Evolutionary conservation across 345 rosid species (phyloP).

Genomic region (Anastatica hierochuntica): DNA sequence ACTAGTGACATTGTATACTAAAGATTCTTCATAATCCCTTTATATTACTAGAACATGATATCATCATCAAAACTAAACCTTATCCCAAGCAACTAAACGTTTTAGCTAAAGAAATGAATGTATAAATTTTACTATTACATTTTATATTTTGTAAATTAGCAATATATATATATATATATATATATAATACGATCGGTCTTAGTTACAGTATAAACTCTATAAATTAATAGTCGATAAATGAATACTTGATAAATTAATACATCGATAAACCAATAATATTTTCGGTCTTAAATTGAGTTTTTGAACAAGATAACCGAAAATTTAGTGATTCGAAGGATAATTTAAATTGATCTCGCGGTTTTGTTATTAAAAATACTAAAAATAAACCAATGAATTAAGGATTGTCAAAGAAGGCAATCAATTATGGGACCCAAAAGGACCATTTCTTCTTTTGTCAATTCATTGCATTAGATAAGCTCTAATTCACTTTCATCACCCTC

Average conservation of each 20-base stretch:
- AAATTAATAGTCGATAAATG: too few relatives aligned
- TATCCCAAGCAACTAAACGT: neutral
- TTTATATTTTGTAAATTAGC: too few relatives aligned
- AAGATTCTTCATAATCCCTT: conserved; percentile 11
- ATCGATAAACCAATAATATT: too few relatives aligned
- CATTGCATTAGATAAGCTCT: conserved; percentile 21
- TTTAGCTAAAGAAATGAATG: neutral
- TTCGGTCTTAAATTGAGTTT: too few relatives aligned
- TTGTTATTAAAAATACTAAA: neutral
- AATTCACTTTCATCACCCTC: conserved; percentile 20
- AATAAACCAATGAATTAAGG: neutral
- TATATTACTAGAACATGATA: neutral
- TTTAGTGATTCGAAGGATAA: neutral
- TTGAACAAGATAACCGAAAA: too few relatives aligned
- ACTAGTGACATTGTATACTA: neutral
- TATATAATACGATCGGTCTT: too few relatives aligned
- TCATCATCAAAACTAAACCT: neutral
- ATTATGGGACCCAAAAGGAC: conserved; percentile 21
- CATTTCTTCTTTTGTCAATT: conserved; percentile 20
- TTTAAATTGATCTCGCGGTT: neutral
- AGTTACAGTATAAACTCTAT: too few relatives aligned
- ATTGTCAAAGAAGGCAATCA: conserved; percentile 18
- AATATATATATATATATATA: too few relatives aligned
- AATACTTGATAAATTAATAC: too few relatives aligned
- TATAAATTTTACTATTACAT: too few relatives aligned